Evolutionary conservation across 192 early-diverging fungal species (phyloP), one percentile per base, ranked within the genome.

Genomic region (Rhizoclosmatium globosum): DNA sequence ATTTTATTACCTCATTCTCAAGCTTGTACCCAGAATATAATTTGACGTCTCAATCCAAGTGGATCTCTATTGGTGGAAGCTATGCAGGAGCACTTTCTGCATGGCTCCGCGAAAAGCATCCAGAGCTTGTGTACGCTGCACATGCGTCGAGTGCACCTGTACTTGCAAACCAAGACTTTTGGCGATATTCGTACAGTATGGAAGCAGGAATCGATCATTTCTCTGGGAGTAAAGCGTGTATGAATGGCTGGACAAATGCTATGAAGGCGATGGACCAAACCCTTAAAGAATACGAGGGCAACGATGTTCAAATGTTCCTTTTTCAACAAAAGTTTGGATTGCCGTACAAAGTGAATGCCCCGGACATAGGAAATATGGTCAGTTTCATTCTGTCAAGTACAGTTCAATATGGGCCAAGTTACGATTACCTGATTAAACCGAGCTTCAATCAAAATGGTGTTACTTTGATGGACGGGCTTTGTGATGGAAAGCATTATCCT

Each of bases 71-170:
- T 53, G 74, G 74, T 56, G 74, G 64, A 15, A 66, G 62, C 43
- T 67, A 67, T 31, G 23, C 74, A 13, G 64, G 74, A 46, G 39
- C 57, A 15, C 38, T 74, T 3, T 60, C 72, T 23, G 74, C 74
- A 9, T 76, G 61, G 64, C 39, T 76, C 4, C 64, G 44, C 21
- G 45, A 76, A 42, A 21, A 53, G 31, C 64, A 76, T 50, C 74
- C 74, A 4, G 64, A 64, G 11, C 44, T 67, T 21, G 42, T 76
- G 6, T 53, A 41, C 48, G 74, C 74, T 11, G 74, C 74, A 4
- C 74, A 76, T 50, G 61, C 74, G 3, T 45, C 74, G 38, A 76
- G 74, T 41, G 74, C 74, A 4, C 74, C 74, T 9, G 74, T 76
- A 7, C 23, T 31, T 15, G 15, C 39, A 4, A 9, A 68, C n/a